These are phyloP conservation scores for Rosellinia necatrix DNA, from an alignment of 2,329 filamentous ascomycete species.

Conservation along the genomic window DNA sequence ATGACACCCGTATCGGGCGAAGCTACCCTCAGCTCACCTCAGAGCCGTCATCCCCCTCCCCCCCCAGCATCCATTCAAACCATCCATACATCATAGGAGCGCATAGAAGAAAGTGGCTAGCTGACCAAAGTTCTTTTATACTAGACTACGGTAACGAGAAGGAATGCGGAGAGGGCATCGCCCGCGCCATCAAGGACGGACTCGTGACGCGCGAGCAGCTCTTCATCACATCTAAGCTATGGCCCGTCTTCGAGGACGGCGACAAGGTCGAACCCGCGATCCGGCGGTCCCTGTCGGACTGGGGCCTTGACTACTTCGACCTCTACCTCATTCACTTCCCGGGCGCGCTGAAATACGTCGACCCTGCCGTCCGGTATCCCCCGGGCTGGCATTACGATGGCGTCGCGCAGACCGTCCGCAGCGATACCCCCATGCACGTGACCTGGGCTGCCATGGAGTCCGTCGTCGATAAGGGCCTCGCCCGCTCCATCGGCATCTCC, in stretches of 20 bases:
- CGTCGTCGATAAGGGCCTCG: conserved; percentile 70
- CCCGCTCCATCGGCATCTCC: conserved; percentile 76
- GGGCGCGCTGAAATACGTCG: conserved; percentile 82
- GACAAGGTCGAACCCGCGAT: conserved; percentile 77
- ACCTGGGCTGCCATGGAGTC: conserved; percentile 83
- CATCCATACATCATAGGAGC: no score
- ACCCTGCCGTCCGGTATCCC: conserved; percentile 78
- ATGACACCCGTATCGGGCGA: conserved; percentile 9
- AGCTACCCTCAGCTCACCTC: conserved; percentile 5
- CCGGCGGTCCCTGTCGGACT: conserved; percentile 78
- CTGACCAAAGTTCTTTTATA: conserved; percentile 5
- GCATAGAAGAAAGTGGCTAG: background rate
- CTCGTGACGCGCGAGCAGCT: conserved; percentile 83
- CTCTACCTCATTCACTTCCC: conserved; percentile 91
- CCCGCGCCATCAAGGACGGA: conserved; percentile 79
- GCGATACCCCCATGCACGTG: conserved; percentile 75
- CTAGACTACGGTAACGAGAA: conserved; percentile 83
- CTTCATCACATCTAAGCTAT: conserved; percentile 92
- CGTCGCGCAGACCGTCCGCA: conserved; percentile 62
- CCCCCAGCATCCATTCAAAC: no score
- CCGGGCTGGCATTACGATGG: conserved; percentile 76
- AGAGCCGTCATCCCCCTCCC: no score
- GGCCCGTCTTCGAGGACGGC: conserved; percentile 87
- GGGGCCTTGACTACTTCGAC: conserved; percentile 88
- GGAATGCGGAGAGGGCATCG: conserved; percentile 76